phyloP scores from a whole-genome alignment of 2,329 filamentous ascomycete species.

The Curvularia sp. region DNA sequence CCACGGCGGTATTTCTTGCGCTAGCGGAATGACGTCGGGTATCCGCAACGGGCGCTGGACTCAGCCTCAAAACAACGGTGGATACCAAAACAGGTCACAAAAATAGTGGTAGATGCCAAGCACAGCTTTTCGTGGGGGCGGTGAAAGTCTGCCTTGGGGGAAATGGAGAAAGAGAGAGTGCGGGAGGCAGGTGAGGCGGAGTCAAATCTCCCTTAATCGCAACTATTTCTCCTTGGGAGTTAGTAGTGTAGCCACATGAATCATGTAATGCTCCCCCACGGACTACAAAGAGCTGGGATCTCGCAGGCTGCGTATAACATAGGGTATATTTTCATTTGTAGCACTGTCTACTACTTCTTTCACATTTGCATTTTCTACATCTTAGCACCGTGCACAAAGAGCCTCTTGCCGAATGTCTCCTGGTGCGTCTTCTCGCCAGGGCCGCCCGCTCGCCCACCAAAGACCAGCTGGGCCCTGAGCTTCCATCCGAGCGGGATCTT shows the following conservation, averaged over 20 bases:
- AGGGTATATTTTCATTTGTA: background rate
- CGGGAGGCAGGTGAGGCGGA: background rate
- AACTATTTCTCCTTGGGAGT: background rate
- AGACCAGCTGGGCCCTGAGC: constrained; percentile 83
- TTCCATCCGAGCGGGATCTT: constrained; percentile 74
- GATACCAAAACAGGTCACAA: background rate
- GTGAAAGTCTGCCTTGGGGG: background rate
- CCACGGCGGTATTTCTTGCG: background rate
- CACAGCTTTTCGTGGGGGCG: background rate
- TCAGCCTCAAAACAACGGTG: background rate
- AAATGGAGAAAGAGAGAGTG: background rate
- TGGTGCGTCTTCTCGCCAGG: constrained; percentile 69
- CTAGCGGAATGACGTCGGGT: background rate
- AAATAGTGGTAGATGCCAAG: background rate
- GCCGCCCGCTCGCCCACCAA: constrained; percentile 67
- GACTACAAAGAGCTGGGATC: background rate
- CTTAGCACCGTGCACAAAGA: constrained; percentile 54
- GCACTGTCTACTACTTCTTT: too few species aligned
- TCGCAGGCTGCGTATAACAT: background rate
- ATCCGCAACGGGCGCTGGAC: background rate
- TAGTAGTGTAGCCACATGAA: background rate
- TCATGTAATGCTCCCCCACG: background rate
- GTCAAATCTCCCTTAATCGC: background rate
- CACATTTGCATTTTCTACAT: constrained; percentile 8
- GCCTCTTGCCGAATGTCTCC: constrained; percentile 67